phyloP scores from a whole-genome alignment of 371 early-diverging fungal genomes.

The Mortierella polycephala region DNA sequence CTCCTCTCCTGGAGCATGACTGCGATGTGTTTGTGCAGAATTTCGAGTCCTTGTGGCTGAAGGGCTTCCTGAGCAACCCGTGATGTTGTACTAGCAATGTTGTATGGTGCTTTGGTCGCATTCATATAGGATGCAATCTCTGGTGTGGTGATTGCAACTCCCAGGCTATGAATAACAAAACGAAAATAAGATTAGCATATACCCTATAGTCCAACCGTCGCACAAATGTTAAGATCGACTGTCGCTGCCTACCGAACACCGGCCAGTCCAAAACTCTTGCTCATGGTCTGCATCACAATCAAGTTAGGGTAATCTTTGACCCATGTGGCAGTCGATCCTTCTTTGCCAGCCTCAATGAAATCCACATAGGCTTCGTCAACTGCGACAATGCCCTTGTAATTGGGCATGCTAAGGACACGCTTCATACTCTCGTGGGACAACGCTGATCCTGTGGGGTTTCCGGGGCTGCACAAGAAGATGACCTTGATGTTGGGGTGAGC shows the following conservation, averaged over 20 bases:
- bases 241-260: slow-evolving; percentile 76
- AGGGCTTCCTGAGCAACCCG: slow-evolving; percentile 83
- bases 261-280: slow-evolving; percentile 97
- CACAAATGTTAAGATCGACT: neutral
- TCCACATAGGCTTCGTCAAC: slow-evolving; percentile 99
- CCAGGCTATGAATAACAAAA: slow-evolving; percentile 64
- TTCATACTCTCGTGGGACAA: slow-evolving; percentile 78
- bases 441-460: slow-evolving; percentile 96
- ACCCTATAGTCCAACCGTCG: no score
- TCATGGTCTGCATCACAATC: slow-evolving; percentile 96
- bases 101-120: slow-evolving; percentile 98
- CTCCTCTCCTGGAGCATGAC: slow-evolving; percentile 73
- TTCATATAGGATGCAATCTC: slow-evolving; percentile 89
- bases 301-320: slow-evolving; percentile 88
- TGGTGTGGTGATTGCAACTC: slow-evolving; percentile 85
- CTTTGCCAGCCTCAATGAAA: slow-evolving; percentile 75
- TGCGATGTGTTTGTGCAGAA: slow-evolving; percentile 71
- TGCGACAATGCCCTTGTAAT: slow-evolving; percentile 85
- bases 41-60: slow-evolving; percentile 71
- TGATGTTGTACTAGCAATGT: slow-evolving; percentile 90
- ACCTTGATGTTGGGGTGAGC: slow-evolving; percentile 85
- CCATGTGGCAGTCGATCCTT: slow-evolving; percentile 81
- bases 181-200: neutral
- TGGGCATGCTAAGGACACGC: slow-evolving; percentile 71
- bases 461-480: slow-evolving; percentile 95